phyloP scores from a whole-genome alignment of 371 early-diverging fungal genomes.

The Apophysomyces sp. region DNA sequence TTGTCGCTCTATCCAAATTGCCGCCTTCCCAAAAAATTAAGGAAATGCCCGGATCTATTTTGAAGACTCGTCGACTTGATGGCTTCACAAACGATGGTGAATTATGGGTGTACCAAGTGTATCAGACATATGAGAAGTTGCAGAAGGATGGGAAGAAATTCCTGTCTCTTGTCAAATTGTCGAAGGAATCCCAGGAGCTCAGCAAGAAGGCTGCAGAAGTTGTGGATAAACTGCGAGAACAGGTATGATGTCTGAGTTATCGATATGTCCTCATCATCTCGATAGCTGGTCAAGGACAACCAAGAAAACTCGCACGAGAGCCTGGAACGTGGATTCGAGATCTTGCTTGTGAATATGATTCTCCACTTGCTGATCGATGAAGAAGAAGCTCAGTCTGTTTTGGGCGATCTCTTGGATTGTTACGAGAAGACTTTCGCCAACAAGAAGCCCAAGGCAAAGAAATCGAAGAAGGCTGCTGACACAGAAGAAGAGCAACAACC shows the following conservation, averaged over 20 bases:
- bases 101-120: slow-evolving; percentile 63
- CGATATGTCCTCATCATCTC: slow-evolving; percentile 6
- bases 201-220: slow-evolving; percentile 26
- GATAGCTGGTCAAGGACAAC: slow-evolving; percentile 30
- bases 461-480: slow-evolving; percentile 21
- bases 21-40: slow-evolving; percentile 47
- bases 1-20: slow-evolving; percentile 67
- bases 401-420: slow-evolving; percentile 75
- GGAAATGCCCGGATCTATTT: slow-evolving; percentile 21
- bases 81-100: slow-evolving; percentile 63
- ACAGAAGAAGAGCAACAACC: slow-evolving; percentile 59
- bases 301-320: slow-evolving; percentile 40
- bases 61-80: slow-evolving; percentile 51
- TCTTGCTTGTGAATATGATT: slow-evolving; percentile 66
- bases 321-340: slow-evolving; percentile 68
- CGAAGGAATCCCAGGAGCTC: slow-evolving; percentile 14
- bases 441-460: slow-evolving; percentile 31
- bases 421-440: slow-evolving; percentile 63
- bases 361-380: slow-evolving; percentile 68
- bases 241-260: slow-evolving; percentile 2
- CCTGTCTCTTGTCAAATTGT: slow-evolving; percentile 8
- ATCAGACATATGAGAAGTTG: slow-evolving; percentile 47
- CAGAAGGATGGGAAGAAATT: slow-evolving; percentile 44
- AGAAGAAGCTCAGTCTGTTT: slow-evolving; percentile 58
- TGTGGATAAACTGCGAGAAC: slow-evolving; percentile 11